Conservation (phyloP, 805 yeast genomes). For the Zygosaccharomyces siamensis region DNA sequence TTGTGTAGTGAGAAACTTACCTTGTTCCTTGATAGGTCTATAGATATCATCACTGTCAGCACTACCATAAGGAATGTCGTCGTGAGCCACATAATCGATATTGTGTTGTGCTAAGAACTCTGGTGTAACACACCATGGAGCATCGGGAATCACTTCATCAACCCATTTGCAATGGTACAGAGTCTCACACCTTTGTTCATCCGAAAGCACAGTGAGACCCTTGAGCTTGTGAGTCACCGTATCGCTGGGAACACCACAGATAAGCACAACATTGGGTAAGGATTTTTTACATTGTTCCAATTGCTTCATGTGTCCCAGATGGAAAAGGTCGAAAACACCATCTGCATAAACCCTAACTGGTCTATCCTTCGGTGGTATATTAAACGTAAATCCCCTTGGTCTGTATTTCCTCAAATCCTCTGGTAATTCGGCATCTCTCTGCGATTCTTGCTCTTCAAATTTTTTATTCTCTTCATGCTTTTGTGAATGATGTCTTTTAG, state of each 20-base stretch:
- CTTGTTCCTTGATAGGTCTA: slow-evolving; percentile 83
- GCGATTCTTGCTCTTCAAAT: slow-evolving; percentile 46
- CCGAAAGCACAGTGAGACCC: slow-evolving; percentile 88
- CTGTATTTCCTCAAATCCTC: slow-evolving; percentile 69
- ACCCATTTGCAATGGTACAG: slow-evolving; percentile 94
- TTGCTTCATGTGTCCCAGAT: slow-evolving; percentile 96
- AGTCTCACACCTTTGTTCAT: slow-evolving; percentile 86
- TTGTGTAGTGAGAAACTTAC: slow-evolving; percentile 90
- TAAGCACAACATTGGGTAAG: slow-evolving; percentile 74
- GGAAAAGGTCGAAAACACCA: slow-evolving; percentile 95
- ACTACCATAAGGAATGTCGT: slow-evolving; percentile 90
- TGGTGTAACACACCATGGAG: slow-evolving; percentile 92
- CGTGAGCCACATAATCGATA: slow-evolving; percentile 96
- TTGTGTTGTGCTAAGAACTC: slow-evolving; percentile 73
- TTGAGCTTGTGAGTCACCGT: slow-evolving; percentile 85
- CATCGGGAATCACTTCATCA: slow-evolving; percentile 89
- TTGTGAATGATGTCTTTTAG: slow-evolving; percentile 19
- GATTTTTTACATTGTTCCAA: slow-evolving; percentile 94
- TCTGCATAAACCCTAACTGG: slow-evolving; percentile 95
- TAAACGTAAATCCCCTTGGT: slow-evolving; percentile 73
- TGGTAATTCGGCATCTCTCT: slow-evolving; percentile 61
- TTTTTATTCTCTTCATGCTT: slow-evolving; percentile 21
- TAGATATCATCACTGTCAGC: slow-evolving; percentile 89
- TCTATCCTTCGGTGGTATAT: slow-evolving; percentile 77
- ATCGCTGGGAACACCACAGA: slow-evolving; percentile 91